phyloP scores from a whole-genome alignment of 805 yeast genomes.

The Candida parachauliodes region DNA sequence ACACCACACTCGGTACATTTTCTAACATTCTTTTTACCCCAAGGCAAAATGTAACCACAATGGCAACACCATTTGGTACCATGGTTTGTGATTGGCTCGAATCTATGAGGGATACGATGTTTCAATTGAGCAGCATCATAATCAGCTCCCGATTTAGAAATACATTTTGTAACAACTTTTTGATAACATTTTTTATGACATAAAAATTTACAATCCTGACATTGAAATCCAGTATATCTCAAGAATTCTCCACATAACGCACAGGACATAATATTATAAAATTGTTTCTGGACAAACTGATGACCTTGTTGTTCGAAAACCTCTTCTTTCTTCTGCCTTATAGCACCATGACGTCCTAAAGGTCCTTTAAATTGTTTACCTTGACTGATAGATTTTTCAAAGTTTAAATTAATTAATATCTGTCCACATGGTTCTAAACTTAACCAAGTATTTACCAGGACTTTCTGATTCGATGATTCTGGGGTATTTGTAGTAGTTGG shows the following conservation, averaged over 20 bases:
- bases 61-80: constrained; percentile 99
- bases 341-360: constrained; percentile 91
- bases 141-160: constrained; percentile 70
- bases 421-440: constrained; percentile 94
- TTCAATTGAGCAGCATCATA: constrained; percentile 82
- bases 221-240: constrained; percentile 80
- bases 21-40: constrained; percentile 90
- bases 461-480: constrained; percentile 10
- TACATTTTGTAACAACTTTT: constrained; percentile 79
- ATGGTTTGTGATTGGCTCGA: constrained; percentile 85
- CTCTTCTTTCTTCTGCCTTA: constrained; percentile 86
- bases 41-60: constrained; percentile 93
- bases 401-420: constrained; percentile 70
- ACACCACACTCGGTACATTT: constrained; percentile 93
- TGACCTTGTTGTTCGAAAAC: constrained; percentile 96
- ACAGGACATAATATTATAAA: constrained; percentile 95
- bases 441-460: constrained; percentile 77
- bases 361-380: constrained; percentile 43
- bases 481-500: constrained; percentile 6
- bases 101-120: constrained; percentile 95
- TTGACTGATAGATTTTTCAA: constrained; percentile 54
- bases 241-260: constrained; percentile 96
- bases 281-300: constrained; percentile 91
- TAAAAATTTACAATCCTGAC: constrained; percentile 77
- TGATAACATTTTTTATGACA: constrained; percentile 81